These are phyloP conservation scores for Pleurotus ostreatus DNA, from an alignment of 768 basidiomycete genomes.

Conservation along the genomic window DNA sequence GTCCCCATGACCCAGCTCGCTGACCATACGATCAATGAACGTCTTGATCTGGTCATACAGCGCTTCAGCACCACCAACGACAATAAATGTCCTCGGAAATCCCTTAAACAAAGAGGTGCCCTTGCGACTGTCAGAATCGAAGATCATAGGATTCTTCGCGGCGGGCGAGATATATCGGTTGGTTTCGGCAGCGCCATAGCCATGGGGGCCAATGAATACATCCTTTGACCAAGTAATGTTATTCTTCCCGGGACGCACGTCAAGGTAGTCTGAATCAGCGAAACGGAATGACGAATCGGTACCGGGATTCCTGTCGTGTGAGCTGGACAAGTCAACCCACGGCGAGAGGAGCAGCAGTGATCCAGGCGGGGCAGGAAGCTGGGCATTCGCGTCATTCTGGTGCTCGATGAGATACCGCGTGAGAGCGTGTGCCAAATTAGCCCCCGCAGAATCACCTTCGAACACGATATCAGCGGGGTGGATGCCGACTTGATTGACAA, in stretches of 20 bases:
- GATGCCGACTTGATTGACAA: constrained; percentile 55
- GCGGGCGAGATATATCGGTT: constrained; percentile 61
- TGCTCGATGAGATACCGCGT: constrained; percentile 58
- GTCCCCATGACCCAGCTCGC: constrained; percentile 45
- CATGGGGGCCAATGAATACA: constrained; percentile 47
- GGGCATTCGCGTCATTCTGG: constrained; percentile 22
- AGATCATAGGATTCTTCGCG: constrained; percentile 31
- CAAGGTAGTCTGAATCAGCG: constrained; percentile 33
- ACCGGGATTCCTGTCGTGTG: constrained; percentile 27
- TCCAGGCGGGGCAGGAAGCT: constrained; percentile 41
- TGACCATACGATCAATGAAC: constrained; percentile 43
- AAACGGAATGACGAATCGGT: constrained; percentile 33
- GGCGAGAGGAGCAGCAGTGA: constrained; percentile 53
- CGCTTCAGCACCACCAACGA: constrained; percentile 53
- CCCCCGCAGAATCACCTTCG: constrained; percentile 76
- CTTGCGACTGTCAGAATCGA: neutral
- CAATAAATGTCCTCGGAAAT: constrained; percentile 60
- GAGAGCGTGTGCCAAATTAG: constrained; percentile 63
- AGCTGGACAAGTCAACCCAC: constrained; percentile 46
- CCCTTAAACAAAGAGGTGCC: constrained; percentile 39
- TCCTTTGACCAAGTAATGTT: constrained; percentile 26
- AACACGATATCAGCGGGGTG: constrained; percentile 58
- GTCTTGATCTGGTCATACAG: constrained; percentile 49
- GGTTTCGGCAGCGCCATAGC: constrained; percentile 35
- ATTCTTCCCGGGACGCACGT: constrained; percentile 16